phyloP scores from a whole-genome alignment of 371 early-diverging fungal genomes.

The Syncephalastrum contaminatum region DNA sequence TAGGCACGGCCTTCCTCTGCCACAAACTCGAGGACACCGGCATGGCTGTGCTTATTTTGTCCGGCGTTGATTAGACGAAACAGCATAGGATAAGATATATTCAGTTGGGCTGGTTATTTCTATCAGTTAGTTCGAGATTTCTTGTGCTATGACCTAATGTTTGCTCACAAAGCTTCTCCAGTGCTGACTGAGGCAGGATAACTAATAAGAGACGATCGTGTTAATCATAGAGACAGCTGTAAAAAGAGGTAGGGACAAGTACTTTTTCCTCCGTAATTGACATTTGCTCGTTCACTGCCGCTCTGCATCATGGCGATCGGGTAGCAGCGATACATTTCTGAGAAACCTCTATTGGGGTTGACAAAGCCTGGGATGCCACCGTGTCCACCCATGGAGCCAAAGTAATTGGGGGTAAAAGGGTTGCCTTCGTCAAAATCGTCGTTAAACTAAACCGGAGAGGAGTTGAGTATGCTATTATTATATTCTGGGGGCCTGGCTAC shows the following conservation, averaged over 20 bases:
- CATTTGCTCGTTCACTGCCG: constrained; percentile 72
- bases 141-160: not conserved
- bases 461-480: too few species aligned
- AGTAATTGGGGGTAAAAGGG: constrained; percentile 28
- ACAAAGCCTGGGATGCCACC: constrained; percentile 27
- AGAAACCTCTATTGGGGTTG: constrained; percentile 51
- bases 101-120: constrained; percentile 62
- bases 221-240: too few species aligned
- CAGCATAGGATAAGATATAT: constrained; percentile 92
- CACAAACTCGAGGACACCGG: constrained; percentile 99
- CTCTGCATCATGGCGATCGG: constrained; percentile 80
- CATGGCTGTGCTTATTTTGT: constrained; percentile 73
- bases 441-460: constrained; percentile 9
- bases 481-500: too few species aligned
- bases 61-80: constrained; percentile 73
- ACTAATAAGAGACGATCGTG: constrained; percentile 48
- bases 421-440: constrained; percentile 35
- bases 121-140: not conserved
- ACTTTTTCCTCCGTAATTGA: constrained; percentile 88
- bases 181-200: constrained; percentile 87
- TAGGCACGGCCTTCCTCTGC: constrained; percentile 96
- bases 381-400: constrained; percentile 27
- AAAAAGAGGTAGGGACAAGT: constrained; percentile 8
- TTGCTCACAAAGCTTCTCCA: constrained; percentile 77
- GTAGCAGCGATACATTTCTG: constrained; percentile 74